Conservation (phyloP, 1,139 yeast species). For the Yamadazyma diddensiae region DNA sequence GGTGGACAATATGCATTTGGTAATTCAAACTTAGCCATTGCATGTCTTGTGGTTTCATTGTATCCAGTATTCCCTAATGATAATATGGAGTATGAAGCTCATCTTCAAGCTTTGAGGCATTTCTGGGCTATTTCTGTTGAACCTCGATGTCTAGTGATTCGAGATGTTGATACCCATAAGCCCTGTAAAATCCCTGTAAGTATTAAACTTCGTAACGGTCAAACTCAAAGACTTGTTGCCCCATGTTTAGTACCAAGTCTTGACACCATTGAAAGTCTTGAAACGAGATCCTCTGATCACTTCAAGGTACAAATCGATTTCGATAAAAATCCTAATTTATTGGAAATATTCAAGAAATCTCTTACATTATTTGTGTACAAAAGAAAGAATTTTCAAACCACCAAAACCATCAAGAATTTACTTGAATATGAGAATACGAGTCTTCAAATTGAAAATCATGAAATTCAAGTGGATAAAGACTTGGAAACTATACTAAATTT, state of each 20-base stretch:
- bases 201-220: constrained; percentile 42
- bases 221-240: constrained; percentile 30
- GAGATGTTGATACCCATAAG: constrained; percentile 62
- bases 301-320: constrained; percentile 45
- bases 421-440: constrained; percentile 31
- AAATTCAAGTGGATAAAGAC: constrained; percentile 24
- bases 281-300: constrained; percentile 41
- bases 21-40: constrained; percentile 62
- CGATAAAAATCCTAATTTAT: constrained; percentile 32
- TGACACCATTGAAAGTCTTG: constrained; percentile 40
- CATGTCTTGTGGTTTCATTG: constrained; percentile 68
- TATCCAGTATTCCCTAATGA: constrained; percentile 69
- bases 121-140: constrained; percentile 89
- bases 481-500: constrained; percentile 20
- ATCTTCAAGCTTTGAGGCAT: constrained; percentile 83
- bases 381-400: constrained; percentile 39
- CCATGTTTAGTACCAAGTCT: constrained; percentile 74
- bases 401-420: constrained; percentile 36
- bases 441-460: constrained; percentile 30
- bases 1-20: constrained; percentile 89
- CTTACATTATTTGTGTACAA: constrained; percentile 51
- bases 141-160: constrained; percentile 71
- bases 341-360: constrained; percentile 42
- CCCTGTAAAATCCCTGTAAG: constrained; percentile 53
- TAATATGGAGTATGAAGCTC: constrained; percentile 48